A percentile compares a stretch with the other conserved stretches of the same genome.
Conservation (phyloP, 305 asterid genomes). For the Fraxinus sp. region DNA sequence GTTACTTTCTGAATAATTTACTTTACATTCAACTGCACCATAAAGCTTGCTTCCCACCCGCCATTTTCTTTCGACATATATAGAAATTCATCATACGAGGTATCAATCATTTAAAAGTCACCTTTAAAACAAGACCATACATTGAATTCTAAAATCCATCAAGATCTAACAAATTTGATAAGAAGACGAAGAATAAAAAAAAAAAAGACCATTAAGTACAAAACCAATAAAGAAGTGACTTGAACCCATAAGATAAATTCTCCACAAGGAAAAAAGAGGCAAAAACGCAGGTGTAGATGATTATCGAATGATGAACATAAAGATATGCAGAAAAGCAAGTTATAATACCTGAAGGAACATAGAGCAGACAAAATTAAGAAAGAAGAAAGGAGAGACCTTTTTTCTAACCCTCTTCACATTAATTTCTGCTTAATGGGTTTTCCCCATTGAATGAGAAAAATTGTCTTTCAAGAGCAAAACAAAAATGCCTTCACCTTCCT, state of each 20-base stretch:
- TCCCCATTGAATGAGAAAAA: slow-evolving; percentile 22
- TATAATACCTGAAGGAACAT: slow-evolving; percentile 38
- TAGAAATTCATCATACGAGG: neutral
- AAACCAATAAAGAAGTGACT: slow-evolving; percentile 9
- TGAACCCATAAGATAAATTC: slow-evolving; percentile 23
- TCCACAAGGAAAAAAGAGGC: slow-evolving; percentile 26
- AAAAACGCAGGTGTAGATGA: slow-evolving; percentile 38
- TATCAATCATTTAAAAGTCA: slow-evolving; percentile 15
- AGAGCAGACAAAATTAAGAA: slow-evolving; percentile 33
- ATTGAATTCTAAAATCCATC: slow-evolving; percentile 13
- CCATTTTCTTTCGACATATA: neutral
- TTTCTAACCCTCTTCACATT: slow-evolving; percentile 36
- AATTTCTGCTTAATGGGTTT: slow-evolving; percentile 30
- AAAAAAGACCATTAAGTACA: slow-evolving; percentile 25
- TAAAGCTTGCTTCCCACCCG: neutral
- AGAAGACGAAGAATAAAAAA: slow-evolving; percentile 3
- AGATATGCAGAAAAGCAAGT: slow-evolving; percentile 20
- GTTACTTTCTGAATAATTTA: slow-evolving; percentile 14
- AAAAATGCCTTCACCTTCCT: slow-evolving; percentile 25
- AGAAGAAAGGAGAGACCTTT: slow-evolving; percentile 28
- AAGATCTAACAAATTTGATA: slow-evolving; percentile 37
- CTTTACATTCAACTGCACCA: neutral
- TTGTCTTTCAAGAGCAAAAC: slow-evolving; percentile 15
- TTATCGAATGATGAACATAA: slow-evolving; percentile 41
- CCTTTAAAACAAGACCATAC: slow-evolving; percentile 3